Conservation (phyloP, 352 stramenopile species). For the Globisporangium heterothallicum region DNA sequence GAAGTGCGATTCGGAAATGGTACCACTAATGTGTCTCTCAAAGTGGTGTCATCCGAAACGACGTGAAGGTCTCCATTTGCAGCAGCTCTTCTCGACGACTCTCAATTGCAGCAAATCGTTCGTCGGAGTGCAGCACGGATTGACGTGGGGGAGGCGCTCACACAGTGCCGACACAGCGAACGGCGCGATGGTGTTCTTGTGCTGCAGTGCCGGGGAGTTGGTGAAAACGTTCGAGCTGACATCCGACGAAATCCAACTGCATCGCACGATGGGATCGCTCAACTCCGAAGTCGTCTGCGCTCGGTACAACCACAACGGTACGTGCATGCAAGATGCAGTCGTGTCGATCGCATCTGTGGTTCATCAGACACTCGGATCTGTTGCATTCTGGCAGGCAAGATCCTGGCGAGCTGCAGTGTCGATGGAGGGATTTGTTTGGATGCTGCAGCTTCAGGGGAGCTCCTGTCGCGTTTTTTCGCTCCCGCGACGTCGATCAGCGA, state of each 20-base stretch:
- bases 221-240: slow-evolving; percentile 63
- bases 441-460: slow-evolving; percentile 44
- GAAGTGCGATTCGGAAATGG: no score
- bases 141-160: slow-evolving; percentile 12
- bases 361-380: no score
- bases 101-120: no score
- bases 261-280: slow-evolving; percentile 37
- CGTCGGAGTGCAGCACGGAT: slow-evolving; percentile 13
- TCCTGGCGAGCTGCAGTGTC: slow-evolving; percentile 55
- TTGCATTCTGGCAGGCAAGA: slow-evolving; percentile 35
- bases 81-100: no score
- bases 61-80: no score
- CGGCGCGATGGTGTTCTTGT: slow-evolving; percentile 32
- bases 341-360: no score
- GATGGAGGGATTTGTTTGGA: slow-evolving; percentile 57
- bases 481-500: slow-evolving; percentile 31
- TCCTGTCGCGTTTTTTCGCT: slow-evolving; percentile 64
- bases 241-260: slow-evolving; percentile 38
- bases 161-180: not conserved
- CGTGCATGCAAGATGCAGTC: not conserved
- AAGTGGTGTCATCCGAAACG: no score
- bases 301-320: slow-evolving; percentile 65
- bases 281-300: slow-evolving; percentile 54
- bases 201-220: slow-evolving; percentile 41
- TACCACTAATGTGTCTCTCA: no score